Evolutionary conservation across 1,284 basidiomycete genomes (phyloP).

Genomic region (Cryptococcus sp.): DNA sequence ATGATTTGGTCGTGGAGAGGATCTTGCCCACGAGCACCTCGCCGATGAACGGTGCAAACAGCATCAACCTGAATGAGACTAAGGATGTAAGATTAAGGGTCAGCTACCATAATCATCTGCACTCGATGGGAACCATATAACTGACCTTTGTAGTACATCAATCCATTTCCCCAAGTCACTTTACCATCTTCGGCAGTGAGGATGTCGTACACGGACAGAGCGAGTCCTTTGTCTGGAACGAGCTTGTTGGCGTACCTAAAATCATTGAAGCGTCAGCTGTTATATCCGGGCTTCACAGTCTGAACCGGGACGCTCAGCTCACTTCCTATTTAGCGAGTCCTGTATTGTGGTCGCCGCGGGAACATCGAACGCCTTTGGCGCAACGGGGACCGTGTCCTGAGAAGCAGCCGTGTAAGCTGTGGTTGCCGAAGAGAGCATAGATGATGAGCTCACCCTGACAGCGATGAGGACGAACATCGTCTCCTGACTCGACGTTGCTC

Average conservation of each 20-base stretch:
- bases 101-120: neutral
- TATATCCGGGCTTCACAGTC: neutral
- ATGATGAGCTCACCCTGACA: slow-evolving; percentile 36
- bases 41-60: slow-evolving; percentile 87
- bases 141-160: slow-evolving; percentile 89
- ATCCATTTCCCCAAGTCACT: slow-evolving; percentile 91
- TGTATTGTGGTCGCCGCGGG: slow-evolving; percentile 46
- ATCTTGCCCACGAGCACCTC: slow-evolving; percentile 90
- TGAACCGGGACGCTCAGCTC: neutral
- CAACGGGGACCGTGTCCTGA: slow-evolving; percentile 54
- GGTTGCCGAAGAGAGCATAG: neutral
- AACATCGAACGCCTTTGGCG: slow-evolving; percentile 49
- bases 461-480: slow-evolving; percentile 51
- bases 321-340: slow-evolving; percentile 54
- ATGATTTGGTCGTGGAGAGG: slow-evolving; percentile 76
- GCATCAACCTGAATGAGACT: slow-evolving; percentile 88
- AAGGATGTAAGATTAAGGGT: neutral
- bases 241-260: slow-evolving; percentile 88
- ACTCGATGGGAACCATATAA: slow-evolving; percentile 3
- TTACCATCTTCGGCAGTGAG: slow-evolving; percentile 85
- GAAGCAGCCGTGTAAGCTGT: slow-evolving; percentile 1
- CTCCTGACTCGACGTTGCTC: neutral
- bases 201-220: slow-evolving; percentile 85
- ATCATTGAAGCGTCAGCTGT: slow-evolving; percentile 2
- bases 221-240: slow-evolving; percentile 87